Evolutionary conservation across 805 yeast species (phyloP).

Genomic region (Sungouiozyma intestinalis): DNA sequence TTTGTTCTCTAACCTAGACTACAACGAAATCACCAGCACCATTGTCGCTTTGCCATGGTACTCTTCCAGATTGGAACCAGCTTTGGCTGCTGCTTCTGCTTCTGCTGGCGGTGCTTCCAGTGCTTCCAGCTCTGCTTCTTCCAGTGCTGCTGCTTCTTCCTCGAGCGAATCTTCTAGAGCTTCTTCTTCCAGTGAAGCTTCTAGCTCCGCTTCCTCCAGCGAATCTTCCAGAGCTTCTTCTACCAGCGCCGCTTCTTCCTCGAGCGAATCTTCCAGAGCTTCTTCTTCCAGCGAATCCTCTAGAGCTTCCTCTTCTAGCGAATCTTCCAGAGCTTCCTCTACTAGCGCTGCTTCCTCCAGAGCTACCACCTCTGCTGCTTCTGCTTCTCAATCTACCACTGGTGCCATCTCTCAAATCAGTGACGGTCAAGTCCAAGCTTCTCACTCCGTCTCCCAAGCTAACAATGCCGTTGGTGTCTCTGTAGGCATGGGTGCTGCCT

Average conservation of each 20-base stretch:
- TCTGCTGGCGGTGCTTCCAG: slow-evolving; percentile 2
- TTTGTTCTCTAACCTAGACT: slow-evolving; percentile 21
- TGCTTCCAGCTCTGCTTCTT: slow-evolving; percentile 2
- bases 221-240: slow-evolving; percentile 1
- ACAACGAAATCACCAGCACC: slow-evolving; percentile 17
- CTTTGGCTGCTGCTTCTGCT: slow-evolving; percentile 5
- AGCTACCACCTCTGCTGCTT: slow-evolving; percentile 1
- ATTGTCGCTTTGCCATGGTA: slow-evolving; percentile 29
- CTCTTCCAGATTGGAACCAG: slow-evolving; percentile 17
- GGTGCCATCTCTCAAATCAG: slow-evolving; percentile 6
- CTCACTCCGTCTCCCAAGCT: slow-evolving; percentile 1
- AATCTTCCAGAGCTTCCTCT: slow-evolving; percentile 1
- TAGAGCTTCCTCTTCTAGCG: slow-evolving; percentile 2
- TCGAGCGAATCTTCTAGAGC: slow-evolving; percentile 1
- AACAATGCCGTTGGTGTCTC: slow-evolving; percentile 4
- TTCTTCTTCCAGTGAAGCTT: neutral
- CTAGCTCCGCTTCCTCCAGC: slow-evolving; percentile 1
- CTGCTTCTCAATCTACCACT: slow-evolving; percentile 4
- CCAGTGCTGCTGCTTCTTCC: slow-evolving; percentile 3
- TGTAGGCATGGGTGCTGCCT: slow-evolving; percentile 6
- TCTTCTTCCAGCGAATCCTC: slow-evolving; percentile 1
- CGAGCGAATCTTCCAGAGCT: neutral
- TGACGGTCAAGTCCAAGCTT: slow-evolving; percentile 8
- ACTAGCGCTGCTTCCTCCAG: slow-evolving; percentile 1
- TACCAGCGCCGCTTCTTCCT: slow-evolving; percentile 1